phyloP scores from a whole-genome alignment of 2,329 filamentous ascomycete species.

The Huntiella abstrusa region DNA sequence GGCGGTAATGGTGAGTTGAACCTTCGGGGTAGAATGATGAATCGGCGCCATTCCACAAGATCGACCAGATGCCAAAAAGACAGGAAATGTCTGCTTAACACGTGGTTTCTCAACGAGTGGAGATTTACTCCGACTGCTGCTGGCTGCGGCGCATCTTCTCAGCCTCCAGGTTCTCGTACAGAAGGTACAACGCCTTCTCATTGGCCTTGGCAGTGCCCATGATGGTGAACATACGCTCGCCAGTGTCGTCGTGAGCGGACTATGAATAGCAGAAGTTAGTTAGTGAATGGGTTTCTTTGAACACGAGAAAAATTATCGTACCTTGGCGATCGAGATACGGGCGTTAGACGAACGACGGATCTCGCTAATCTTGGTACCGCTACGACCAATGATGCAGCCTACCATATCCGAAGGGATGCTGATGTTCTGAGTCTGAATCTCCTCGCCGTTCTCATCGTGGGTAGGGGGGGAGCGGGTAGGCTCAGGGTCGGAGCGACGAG shows the following conservation, averaged over 20 bases:
- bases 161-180: constrained; percentile 95
- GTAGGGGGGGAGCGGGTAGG: constrained; percentile 67
- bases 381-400: constrained; percentile 94
- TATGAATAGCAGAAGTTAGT: constrained; percentile 15
- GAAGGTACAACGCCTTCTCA: constrained; percentile 83
- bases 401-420: constrained; percentile 99
- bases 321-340: constrained; percentile 93
- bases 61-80: neutral
- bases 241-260: constrained; percentile 88
- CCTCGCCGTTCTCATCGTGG: constrained; percentile 89
- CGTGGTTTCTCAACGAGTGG: neutral
- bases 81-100: too few species aligned
- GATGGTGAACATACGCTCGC: constrained; percentile 99
- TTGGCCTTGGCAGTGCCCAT: constrained; percentile 89
- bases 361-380: constrained; percentile 93
- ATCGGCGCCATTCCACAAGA: neutral
- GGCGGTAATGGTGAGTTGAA: constrained; percentile 3
- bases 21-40: neutral
- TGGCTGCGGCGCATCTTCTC: constrained; percentile 98
- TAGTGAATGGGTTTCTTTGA: neutral
- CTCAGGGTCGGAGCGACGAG: constrained; percentile 69
- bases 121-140: constrained; percentile 31
- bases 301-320: constrained; percentile 17
- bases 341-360: constrained; percentile 94
- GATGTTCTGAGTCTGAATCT: constrained; percentile 97